Evolutionary conservation across 2,329 filamentous ascomycete species (phyloP).

Genomic region (Dactylellina cionopaga): DNA sequence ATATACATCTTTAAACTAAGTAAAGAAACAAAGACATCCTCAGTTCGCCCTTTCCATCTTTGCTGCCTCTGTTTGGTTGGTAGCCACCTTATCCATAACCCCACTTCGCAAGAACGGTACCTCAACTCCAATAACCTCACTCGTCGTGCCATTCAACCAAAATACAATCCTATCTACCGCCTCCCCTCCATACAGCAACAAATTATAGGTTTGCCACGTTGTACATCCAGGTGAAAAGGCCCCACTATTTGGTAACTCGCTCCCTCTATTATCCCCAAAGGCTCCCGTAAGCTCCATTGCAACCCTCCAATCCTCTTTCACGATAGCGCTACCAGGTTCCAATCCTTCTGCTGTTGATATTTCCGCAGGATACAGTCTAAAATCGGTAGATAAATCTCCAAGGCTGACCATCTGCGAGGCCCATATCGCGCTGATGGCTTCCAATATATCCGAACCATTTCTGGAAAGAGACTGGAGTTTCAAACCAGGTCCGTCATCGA

Average conservation of each 20-base stretch:
- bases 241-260: constrained; percentile 18
- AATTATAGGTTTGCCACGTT: constrained; percentile 41
- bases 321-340: not conserved
- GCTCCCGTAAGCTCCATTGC: constrained; percentile 25
- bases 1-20: not conserved
- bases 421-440: not conserved
- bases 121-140: constrained; percentile 14
- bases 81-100: not conserved
- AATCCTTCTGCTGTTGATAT: constrained; percentile 1
- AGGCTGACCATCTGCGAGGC: constrained; percentile 4
- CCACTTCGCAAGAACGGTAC: constrained; percentile 28
- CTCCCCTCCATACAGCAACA: constrained; percentile 45
- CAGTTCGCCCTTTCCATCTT: constrained; percentile 31
- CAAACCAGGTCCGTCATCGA: constrained; percentile 42
- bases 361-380: constrained; percentile 51
- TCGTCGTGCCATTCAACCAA: constrained; percentile 27
- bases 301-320: constrained; percentile 53
- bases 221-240: constrained; percentile 28
- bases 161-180: constrained; percentile 50
- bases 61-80: not conserved
- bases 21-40: not conserved
- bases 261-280: constrained; percentile 3
- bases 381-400: constrained; percentile 19
- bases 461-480: constrained; percentile 25
- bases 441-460: constrained; percentile 47